Conservation (phyloP, 495 filamentous ascomycete genomes). For the Aspergillus haitiensis region DNA sequence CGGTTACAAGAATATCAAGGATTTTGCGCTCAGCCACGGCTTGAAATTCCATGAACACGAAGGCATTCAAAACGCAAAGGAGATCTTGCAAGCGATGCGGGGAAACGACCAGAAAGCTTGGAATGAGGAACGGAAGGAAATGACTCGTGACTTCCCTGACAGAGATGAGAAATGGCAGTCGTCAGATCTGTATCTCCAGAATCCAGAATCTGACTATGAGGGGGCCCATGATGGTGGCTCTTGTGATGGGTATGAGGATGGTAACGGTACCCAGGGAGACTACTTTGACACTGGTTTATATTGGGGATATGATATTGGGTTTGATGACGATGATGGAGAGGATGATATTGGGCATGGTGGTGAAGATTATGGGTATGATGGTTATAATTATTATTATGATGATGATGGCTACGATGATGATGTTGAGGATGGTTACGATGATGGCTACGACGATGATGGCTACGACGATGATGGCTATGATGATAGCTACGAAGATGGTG, state of each 20-base stretch:
- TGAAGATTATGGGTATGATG: background rate
- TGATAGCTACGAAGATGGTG: too few species aligned
- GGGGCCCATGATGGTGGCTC: too few species aligned
- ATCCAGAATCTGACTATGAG: too few species aligned
- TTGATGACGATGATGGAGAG: conserved; percentile 1
- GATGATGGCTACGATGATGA: background rate
- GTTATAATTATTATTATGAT: background rate
- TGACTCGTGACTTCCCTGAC: too few species aligned
- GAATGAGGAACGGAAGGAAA: background rate
- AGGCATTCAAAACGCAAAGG: conserved; percentile 9
- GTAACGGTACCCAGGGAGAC: too few species aligned
- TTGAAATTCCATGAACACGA: conserved; percentile 10
- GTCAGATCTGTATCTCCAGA: too few species aligned
- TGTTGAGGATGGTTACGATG: background rate
- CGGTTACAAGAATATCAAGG: conserved; percentile 12
- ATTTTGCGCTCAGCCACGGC: conserved; percentile 18
- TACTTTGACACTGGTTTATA: too few species aligned
- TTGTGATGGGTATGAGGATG: too few species aligned
- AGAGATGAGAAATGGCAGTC: too few species aligned
- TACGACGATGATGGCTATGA: background rate
- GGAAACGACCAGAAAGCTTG: conserved; percentile 9
- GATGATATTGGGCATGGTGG: background rate
- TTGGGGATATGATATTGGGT: background rate
- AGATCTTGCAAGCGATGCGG: conserved; percentile 6
- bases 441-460: conserved; percentile 1